Base-by-base conservation (phyloP, 2,329 filamentous ascomycete species). In the Incumbomyces delicatus region DNA sequence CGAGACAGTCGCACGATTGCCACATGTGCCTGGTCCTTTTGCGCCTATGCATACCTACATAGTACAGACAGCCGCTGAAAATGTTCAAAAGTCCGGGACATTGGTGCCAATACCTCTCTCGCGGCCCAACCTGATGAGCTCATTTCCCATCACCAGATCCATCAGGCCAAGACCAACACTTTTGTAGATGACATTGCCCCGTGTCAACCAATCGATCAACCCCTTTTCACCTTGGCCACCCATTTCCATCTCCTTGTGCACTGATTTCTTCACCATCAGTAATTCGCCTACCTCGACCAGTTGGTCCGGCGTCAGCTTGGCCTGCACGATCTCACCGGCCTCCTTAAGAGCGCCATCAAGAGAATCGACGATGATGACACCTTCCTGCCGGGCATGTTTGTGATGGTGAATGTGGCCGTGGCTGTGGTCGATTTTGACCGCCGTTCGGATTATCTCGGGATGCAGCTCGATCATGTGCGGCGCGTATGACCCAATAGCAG, bases 231-330 rank as follows among this genome's bases (percentile, higher is more conserved):
- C 60, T 16, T 66, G 60, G 22, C 65, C 57, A 17, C 61, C 61
- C 52, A 60, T 54, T 53, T 65, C 58, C 3, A 59, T 53, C 40
- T 61, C 57, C 12, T 60, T 52, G 33, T 56, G 59, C 2, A 71
- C 71, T 44, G 77, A 74, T 39, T 73, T 64, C 59, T 75, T 76
- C 56, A 81, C 64, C 76, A 81, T 81, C 50, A 82, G 65, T 40
- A 95, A 69, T 61, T 95, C 89, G 2, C 89, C 90, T 1, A 95
- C 69, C 63, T 95, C 90, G 0, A 95, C 85, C 2, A 95, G 75
- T 56, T 94, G 83, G 38, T 80, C 75, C 0, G 85, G 80, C 17
- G 73, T 72, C 22, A 95, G 69, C 0, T 80, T 81, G 0, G 87
- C 86, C 54, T 87, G 78, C 8, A 94, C 83, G 40, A 96, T 72